phyloP scores from a whole-genome alignment of 306 rosid species.

The Aeschynomene evenia region DNA sequence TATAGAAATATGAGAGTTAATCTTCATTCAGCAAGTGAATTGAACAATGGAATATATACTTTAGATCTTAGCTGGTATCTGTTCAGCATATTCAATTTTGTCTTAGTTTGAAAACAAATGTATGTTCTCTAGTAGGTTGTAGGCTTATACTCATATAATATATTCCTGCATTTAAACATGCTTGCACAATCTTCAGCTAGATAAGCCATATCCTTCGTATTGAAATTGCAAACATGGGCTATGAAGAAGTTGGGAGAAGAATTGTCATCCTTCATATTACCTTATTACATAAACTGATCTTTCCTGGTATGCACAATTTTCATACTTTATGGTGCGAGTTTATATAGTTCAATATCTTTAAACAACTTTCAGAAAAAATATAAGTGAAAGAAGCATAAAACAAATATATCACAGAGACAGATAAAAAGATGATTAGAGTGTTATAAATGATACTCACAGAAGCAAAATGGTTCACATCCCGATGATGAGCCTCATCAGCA shows the following conservation, averaged over 20 bases:
- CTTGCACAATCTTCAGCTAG: neutral
- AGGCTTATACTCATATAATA: too few relatives aligned
- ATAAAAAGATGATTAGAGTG: neutral
- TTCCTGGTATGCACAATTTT: neutral
- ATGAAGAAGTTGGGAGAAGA: neutral
- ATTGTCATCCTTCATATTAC: neutral
- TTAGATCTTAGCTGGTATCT: neutral
- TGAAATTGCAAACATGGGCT: neutral
- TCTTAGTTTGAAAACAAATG: neutral
- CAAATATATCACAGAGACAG: neutral
- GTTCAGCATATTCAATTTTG: neutral
- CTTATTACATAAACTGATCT: neutral
- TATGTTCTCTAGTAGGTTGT: neutral
- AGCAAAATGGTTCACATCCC: slow-evolving; percentile 82
- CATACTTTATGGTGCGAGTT: neutral
- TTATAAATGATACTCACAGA: slow-evolving; percentile 51
- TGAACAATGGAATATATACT: neutral
- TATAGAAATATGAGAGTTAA: slow-evolving; percentile 1
- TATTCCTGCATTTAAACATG: neutral
- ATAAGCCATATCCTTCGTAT: neutral
- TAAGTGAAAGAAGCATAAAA: slow-evolving; percentile 17
- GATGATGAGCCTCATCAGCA: slow-evolving; percentile 85
- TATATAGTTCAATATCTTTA: neutral
- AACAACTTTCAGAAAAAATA: neutral
- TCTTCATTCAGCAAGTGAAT: slow-evolving; percentile 6